A percentile compares a stretch with the other conserved stretches of the same genome.
Conservation (phyloP, 169 alveolate genomes). For the Babesia bigemina region DNA sequence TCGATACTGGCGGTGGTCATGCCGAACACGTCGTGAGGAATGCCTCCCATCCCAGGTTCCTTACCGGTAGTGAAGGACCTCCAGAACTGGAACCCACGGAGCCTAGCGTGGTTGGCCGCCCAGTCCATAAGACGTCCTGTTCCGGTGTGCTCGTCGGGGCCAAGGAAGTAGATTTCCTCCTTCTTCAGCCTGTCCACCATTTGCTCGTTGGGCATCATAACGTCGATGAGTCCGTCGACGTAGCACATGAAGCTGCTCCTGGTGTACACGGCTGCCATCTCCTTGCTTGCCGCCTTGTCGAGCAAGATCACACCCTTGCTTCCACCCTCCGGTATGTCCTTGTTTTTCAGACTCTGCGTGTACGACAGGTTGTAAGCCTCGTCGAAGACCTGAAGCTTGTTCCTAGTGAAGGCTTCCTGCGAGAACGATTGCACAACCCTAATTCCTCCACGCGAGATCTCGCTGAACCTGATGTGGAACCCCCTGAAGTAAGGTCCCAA, state of each 20-base stretch:
- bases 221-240: conserved; percentile 70
- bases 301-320: conserved; percentile 82
- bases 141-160: conserved; percentile 83
- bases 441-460: conserved; percentile 82
- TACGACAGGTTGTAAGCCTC: conserved; percentile 82
- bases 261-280: conserved; percentile 45
- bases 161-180: conserved; percentile 70
- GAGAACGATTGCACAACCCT: conserved; percentile 81
- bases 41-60: conserved; percentile 83
- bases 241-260: conserved; percentile 73
- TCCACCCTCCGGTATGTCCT: conserved; percentile 86
- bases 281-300: conserved; percentile 52
- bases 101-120: conserved; percentile 82
- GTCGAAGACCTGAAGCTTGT: conserved; percentile 75
- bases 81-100: conserved; percentile 77
- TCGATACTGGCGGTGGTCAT: conserved; percentile 85
- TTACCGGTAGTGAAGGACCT: conserved; percentile 88
- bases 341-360: conserved; percentile 83
- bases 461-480: conserved; percentile 80
- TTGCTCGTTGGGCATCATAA: conserved; percentile 57
- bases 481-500: conserved; percentile 84
- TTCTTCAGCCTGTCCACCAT: conserved; percentile 66
- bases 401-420: conserved; percentile 75
- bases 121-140: conserved; percentile 86
- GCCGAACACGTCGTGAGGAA: conserved; percentile 87